A percentile compares a stretch with the other conserved stretches of the same genome.
Evolutionary conservation across 192 early-diverging fungal genomes (phyloP).

Genomic region (Dissophora ornata): DNA sequence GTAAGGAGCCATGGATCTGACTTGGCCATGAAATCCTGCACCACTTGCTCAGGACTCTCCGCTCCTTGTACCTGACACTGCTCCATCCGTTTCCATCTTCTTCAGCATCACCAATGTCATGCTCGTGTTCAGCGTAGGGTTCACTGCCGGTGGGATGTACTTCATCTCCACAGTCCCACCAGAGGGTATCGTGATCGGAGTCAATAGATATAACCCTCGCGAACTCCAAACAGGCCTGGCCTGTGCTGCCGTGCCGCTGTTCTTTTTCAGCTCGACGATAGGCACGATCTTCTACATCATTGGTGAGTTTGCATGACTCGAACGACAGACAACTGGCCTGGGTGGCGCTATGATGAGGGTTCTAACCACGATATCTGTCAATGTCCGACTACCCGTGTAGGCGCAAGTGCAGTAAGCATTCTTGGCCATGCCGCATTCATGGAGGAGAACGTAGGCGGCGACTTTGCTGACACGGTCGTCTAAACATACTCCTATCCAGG

Average conservation of each 20-base stretch:
- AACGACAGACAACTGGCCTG: too few species aligned
- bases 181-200: constrained; percentile 51
- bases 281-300: constrained; percentile 70
- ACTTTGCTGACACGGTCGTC: constrained; percentile 50
- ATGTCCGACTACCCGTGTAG: constrained; percentile 16
- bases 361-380: not conserved
- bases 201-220: constrained; percentile 40
- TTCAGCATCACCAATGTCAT: constrained; percentile 62
- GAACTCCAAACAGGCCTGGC: constrained; percentile 59
- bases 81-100: not conserved
- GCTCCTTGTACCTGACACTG: too few species aligned
- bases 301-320: too few species aligned
- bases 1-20: constrained; percentile 40
- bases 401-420: constrained; percentile 66
- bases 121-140: constrained; percentile 60
- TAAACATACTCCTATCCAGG: too few species aligned
- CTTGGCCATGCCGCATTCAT: constrained; percentile 66
- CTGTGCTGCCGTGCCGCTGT: constrained; percentile 59
- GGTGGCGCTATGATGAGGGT: not conserved
- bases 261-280: constrained; percentile 65
- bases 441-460: constrained; percentile 58
- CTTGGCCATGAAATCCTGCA: too few species aligned
- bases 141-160: constrained; percentile 58
- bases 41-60: not conserved
- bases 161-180: constrained; percentile 58